Conservation (phyloP, 2,329 filamentous ascomycete genomes). For the Ophiostoma populinum region DNA sequence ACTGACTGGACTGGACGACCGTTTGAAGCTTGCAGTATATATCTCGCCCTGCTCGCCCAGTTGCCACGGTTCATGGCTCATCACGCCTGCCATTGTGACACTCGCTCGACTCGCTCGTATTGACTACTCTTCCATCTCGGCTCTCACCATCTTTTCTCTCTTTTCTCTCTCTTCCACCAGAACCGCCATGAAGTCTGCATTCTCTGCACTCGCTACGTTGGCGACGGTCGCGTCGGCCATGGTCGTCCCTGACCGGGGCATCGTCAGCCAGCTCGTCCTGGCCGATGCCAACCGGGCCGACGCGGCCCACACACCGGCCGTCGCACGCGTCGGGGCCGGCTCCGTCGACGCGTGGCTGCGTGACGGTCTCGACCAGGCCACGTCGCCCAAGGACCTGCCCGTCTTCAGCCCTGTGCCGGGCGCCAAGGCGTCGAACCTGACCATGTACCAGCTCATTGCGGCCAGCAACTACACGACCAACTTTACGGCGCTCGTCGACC, state of each 20-base stretch:
- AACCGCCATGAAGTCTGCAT: slow-evolving; percentile 13
- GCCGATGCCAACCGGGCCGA: slow-evolving; percentile 5
- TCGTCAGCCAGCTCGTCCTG: slow-evolving; percentile 10
- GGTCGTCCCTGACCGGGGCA: slow-evolving; percentile 11
- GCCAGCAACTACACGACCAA: slow-evolving; percentile 59
- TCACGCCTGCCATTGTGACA: too few species aligned
- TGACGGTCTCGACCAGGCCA: slow-evolving; percentile 3
- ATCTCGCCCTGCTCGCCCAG: too few species aligned
- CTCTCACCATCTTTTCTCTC: not conserved
- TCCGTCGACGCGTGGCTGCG: slow-evolving; percentile 8
- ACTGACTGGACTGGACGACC: too few species aligned
- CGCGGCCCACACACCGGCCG: too few species aligned
- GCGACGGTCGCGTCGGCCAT: slow-evolving; percentile 12
- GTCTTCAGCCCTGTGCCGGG: not conserved
- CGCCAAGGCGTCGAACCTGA: slow-evolving; percentile 39
- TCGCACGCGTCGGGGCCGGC: too few species aligned
- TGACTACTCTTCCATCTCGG: too few species aligned
- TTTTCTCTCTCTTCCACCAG: not conserved
- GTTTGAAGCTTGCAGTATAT: too few species aligned
- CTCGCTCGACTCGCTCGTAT: too few species aligned
- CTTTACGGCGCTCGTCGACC: slow-evolving; percentile 57
- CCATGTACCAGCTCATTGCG: slow-evolving; percentile 67
- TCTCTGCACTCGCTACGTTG: slow-evolving; percentile 11
- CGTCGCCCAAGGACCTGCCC: slow-evolving; percentile 1
- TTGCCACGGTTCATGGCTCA: too few species aligned